Evolutionary conservation across 1,284 basidiomycete species (phyloP), one percentile per base, ranked within the genome.

Genomic region (Tremellales sp.): DNA sequence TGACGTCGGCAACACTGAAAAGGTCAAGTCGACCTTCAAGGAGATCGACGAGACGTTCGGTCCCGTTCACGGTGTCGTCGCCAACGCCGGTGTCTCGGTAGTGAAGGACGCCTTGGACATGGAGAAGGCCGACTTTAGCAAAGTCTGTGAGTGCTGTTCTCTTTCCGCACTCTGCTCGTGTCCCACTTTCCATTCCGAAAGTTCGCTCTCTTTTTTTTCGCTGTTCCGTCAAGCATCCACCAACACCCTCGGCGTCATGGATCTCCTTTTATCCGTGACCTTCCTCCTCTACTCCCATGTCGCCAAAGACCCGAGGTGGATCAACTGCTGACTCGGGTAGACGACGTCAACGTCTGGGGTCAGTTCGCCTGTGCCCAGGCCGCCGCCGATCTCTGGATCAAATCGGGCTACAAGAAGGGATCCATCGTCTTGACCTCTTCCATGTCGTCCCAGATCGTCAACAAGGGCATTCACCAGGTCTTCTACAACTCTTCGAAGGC

Each of bases 371-470:
- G 69, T 10, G 73, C 74, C 15, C 67, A 75, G 15, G 77, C 73
- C 2, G 76, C 71, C 27, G 77, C 76, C 11, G 70, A 74, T 66
- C 60, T 65, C 36, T 70, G 70, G 69, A 55, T 59, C 48, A 48
- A 60, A 41, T 54, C 47, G 19, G 56, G 60, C 36, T 64, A 56
- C 55, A 62, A 64, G 48, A 40, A 53, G 19, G 59, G 59, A 41
- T 49, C 56, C 56, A 80, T 81, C 48, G 77, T 81, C 31, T 73
- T 81, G 49, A 78, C 75, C 2, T 76, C 76, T 3, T 78, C 77
- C 11, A 81, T 81, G 78, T 77, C 74, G 36, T 77, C 75, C 4
- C 73, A 76, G 41, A 81, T 81, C 49, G 76, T 79, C 60, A 80
- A 81, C 54, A 74, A 75, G 50, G 60, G 69, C 12, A 39, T 51